Conservation (phyloP, 805 yeast genomes). For the Hagleromyces aurorensis region DNA sequence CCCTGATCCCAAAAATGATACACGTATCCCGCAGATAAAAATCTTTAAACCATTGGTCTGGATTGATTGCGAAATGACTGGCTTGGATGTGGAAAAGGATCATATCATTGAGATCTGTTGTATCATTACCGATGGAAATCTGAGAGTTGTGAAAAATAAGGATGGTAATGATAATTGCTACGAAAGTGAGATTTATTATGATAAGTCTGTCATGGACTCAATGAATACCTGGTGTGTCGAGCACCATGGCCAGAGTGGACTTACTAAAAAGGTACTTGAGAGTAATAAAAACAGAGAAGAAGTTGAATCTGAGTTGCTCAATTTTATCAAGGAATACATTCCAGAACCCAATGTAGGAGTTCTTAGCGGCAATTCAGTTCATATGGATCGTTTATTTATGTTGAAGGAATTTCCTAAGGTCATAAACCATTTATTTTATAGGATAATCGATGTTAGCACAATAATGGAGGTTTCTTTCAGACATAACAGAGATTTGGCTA, state of each 20-base stretch:
- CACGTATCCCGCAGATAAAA: conserved; percentile 1
- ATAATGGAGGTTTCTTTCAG: conserved; percentile 73
- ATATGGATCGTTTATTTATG: conserved; percentile 85
- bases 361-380: conserved; percentile 87
- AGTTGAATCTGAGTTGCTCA: conserved; percentile 60
- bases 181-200: conserved; percentile 73
- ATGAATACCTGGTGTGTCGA: conserved; percentile 88
- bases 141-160: conserved; percentile 41
- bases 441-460: conserved; percentile 86
- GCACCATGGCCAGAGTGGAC: conserved; percentile 75
- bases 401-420: conserved; percentile 74
- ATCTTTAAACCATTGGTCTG: conserved; percentile 56
- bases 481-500: conserved; percentile 60
- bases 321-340: conserved; percentile 50
- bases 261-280: conserved; percentile 59
- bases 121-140: conserved; percentile 74
- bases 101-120: conserved; percentile 89
- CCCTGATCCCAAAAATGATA: no score
- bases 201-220: conserved; percentile 47
- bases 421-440: conserved; percentile 53
- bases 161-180: conserved; percentile 44
- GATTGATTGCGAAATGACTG: conserved; percentile 99
- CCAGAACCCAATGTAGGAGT: conserved; percentile 51
- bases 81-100: conserved; percentile 72
- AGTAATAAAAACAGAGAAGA: conserved; percentile 44